Evolutionary conservation across 164 flowering plant genomes (phyloP).

Genomic region (Nelumbo lutea): DNA sequence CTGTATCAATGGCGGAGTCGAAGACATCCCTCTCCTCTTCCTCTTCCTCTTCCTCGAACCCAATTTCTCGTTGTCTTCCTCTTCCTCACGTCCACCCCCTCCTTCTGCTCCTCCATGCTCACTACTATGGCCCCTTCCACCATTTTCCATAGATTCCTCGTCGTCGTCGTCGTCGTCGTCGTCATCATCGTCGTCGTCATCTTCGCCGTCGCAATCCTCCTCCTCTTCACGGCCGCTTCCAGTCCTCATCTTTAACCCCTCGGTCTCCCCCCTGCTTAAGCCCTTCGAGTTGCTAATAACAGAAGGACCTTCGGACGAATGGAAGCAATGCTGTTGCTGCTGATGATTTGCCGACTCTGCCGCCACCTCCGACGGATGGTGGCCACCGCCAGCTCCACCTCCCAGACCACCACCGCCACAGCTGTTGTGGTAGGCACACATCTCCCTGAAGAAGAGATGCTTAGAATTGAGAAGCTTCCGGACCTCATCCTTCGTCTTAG

Average conservation of each 20-base stretch:
- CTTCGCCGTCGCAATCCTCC: conserved; percentile 39
- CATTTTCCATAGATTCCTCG: conserved; percentile 13
- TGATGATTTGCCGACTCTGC: conserved; percentile 27
- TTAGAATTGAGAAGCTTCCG: conserved; percentile 72
- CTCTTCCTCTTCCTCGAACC: conserved; percentile 24
- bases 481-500: conserved; percentile 73
- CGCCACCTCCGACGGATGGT: conserved; percentile 25
- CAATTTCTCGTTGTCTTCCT: background rate
- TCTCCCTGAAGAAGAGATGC: conserved; percentile 77
- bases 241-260: conserved; percentile 23
- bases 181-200: conserved; percentile 34
- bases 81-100: conserved; percentile 5
- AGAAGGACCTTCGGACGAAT: conserved; percentile 24
- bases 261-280: conserved; percentile 13
- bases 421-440: conserved; percentile 87
- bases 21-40: conserved; percentile 4
- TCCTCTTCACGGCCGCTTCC: conserved; percentile 21
- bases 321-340: conserved; percentile 31
- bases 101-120: background rate
- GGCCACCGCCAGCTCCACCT: conserved; percentile 17
- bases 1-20: conserved; percentile 12
- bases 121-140: background rate
- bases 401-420: conserved; percentile 25
- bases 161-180: conserved; percentile 31
- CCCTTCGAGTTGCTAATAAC: conserved; percentile 16